Evolutionary conservation across 2,329 filamentous ascomycete genomes (phyloP), one percentile per base, ranked within the genome.

Genomic region (Cladosporium colombiae): DNA sequence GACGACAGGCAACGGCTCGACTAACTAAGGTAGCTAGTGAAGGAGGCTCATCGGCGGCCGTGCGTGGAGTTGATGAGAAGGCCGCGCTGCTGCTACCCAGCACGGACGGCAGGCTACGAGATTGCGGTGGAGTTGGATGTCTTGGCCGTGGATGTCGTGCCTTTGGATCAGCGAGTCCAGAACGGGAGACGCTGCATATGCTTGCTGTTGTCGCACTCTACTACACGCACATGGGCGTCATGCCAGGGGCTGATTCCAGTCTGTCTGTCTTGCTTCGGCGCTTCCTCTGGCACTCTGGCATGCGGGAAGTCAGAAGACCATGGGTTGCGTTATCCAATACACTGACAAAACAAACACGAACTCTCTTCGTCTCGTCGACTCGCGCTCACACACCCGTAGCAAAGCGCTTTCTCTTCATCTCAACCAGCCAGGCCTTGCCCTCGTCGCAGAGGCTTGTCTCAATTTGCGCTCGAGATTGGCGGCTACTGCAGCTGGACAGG

Each of bases 381-480:
- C 40, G n/a, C 40, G 8, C 40, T 35, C 33, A 35, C 33, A 35
- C 33, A 35, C 13, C 33, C 33, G 13, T 35, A 35, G 13, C 33
- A 35, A 5, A 35, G 33, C 33, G 33, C 33, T 1, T 35, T 13
- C n/a, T 25, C 25, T 25, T 25, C 23, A 29, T 16, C 49, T 29
- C 49, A 7, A 3, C 49, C 49, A 53, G 13, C 21, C 49, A 52
- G 49, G 49, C 23, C 49, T 18, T 53, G 13, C 23, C 23, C 27
- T 53, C 49, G 25, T 53, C 49, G 23, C 27, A 46, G n/a, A 46
- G 40, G 44, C 18, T 61, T 49, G 40, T 61, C 52, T 55, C 29
- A 61, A 61, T 61, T 25, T 52, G 58, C 46, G 29, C 29, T 33
- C 27, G 58, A 52, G 40, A 50, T 61, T 61, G 44, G 40, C 58